phyloP scores from a whole-genome alignment of 2,329 filamentous ascomycete genomes.

The Penicillium aurantiogriseum region DNA sequence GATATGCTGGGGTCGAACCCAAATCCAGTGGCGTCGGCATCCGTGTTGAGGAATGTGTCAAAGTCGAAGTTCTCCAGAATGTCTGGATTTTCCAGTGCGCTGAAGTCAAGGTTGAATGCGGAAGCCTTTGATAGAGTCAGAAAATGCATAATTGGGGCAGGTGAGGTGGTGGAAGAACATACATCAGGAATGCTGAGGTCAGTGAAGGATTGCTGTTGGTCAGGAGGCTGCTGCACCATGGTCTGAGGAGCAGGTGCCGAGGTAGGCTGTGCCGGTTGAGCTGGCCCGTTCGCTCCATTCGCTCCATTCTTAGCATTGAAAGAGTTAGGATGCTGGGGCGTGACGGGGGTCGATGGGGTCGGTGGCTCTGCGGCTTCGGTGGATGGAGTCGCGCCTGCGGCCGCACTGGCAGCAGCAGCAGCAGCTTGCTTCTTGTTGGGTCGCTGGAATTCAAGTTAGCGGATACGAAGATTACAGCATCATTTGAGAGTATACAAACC shows the following conservation, averaged over 20 bases:
- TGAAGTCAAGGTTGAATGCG: constrained; percentile 46
- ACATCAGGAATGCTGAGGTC: constrained; percentile 41
- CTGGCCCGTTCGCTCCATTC: constrained; percentile 39
- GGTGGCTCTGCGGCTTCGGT: constrained; percentile 49
- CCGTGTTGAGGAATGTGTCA: constrained; percentile 64
- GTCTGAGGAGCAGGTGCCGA: constrained; percentile 37
- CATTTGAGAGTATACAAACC: constrained; percentile 37
- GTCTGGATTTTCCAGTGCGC: constrained; percentile 46
- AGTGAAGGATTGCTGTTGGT: constrained; percentile 35
- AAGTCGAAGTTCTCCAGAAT: constrained; percentile 61
- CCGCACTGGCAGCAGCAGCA: constrained; percentile 37
- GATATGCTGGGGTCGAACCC: constrained; percentile 43
- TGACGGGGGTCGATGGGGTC: constrained; percentile 51
- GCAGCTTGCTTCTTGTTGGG: constrained; percentile 44
- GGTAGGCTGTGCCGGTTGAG: constrained; percentile 34
- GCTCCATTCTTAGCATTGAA: constrained; percentile 43
- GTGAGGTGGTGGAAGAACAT: constrained; percentile 18
- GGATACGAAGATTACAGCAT: not conserved
- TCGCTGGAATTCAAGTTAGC: constrained; percentile 33
- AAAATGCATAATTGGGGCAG: not conserved
- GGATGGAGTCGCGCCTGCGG: constrained; percentile 44
- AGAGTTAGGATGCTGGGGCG: constrained; percentile 46
- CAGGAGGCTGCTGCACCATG: constrained; percentile 36
- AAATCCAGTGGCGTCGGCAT: constrained; percentile 44
- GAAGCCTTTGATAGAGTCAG: constrained; percentile 23